Conservation (phyloP, 2,329 filamentous ascomycete genomes). For the Aureobasidium uvarum region DNA sequence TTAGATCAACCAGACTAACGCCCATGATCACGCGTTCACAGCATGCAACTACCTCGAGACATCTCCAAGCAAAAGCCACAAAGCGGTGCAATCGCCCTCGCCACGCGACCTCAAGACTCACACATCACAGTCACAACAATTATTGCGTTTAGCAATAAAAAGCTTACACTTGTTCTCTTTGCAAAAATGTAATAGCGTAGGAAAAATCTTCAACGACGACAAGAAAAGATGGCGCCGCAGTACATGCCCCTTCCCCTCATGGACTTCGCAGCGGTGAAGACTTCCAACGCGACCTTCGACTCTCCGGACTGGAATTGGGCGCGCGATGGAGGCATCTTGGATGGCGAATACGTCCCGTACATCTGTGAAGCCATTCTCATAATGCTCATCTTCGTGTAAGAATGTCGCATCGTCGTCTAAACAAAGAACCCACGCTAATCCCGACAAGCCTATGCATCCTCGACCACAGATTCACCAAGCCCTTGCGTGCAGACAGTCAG, state of each 20-base stretch:
- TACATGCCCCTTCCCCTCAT: background rate
- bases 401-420: too few species aligned
- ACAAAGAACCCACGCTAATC: too few species aligned
- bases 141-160: background rate
- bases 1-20: background rate
- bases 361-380: slow-evolving; percentile 7
- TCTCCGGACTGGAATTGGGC: background rate
- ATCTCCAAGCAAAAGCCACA: slow-evolving; percentile 1
- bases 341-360: background rate
- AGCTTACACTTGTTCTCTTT: too few species aligned
- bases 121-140: background rate
- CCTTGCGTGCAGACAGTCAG: background rate
- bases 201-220: background rate
- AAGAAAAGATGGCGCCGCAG: background rate
- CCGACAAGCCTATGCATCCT: background rate
- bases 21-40: background rate
- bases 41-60: slow-evolving; percentile 16
- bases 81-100: slow-evolving; percentile 4
- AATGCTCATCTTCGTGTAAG: background rate
- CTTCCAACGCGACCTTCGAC: background rate
- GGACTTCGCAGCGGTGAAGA: background rate
- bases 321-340: background rate
- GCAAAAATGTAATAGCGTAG: too few species aligned
- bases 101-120: slow-evolving; percentile 3
- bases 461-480: background rate